Evolutionary conservation across 768 basidiomycete species (phyloP).

Genomic region (Pholiota molesta): DNA sequence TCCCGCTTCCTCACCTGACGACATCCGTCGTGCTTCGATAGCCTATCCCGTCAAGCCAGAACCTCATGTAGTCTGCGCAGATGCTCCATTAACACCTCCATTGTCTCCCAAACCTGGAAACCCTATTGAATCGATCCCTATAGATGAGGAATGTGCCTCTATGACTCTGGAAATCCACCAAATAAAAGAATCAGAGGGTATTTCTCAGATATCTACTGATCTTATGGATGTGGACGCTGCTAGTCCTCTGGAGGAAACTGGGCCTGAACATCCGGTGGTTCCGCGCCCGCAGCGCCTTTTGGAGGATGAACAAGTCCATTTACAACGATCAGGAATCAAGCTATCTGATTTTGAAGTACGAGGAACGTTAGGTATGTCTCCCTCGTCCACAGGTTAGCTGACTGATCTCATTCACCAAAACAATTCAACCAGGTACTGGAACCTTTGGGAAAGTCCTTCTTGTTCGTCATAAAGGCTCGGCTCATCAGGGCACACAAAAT

Average conservation of each 20-base stretch:
- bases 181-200: conserved; percentile 8
- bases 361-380: conserved; percentile 69
- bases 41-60: conserved; percentile 29
- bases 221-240: conserved; percentile 26
- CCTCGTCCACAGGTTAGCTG: conserved; percentile 6
- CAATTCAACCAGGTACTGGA: conserved; percentile 71
- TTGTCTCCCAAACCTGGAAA: conserved; percentile 54
- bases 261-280: conserved; percentile 20
- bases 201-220: conserved; percentile 16
- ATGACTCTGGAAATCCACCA: conserved; percentile 11
- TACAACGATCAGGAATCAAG: conserved; percentile 60
- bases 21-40: conserved; percentile 28
- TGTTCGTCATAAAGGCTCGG: conserved; percentile 69
- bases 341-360: conserved; percentile 82
- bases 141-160: conserved; percentile 18
- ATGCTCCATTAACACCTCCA: conserved; percentile 74
- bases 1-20: conserved; percentile 26
- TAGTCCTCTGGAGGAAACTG: conserved; percentile 21
- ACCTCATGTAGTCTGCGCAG: conserved; percentile 46
- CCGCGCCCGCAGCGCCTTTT: conserved; percentile 57
- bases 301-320: conserved; percentile 71
- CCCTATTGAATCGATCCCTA: conserved; percentile 10
- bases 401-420: conserved; percentile 4
- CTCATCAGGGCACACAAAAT: conserved; percentile 51
- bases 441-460: conserved; percentile 95